phyloP scores from a whole-genome alignment of 1,284 basidiomycete species.

The Microbotryum saponariae region DNA sequence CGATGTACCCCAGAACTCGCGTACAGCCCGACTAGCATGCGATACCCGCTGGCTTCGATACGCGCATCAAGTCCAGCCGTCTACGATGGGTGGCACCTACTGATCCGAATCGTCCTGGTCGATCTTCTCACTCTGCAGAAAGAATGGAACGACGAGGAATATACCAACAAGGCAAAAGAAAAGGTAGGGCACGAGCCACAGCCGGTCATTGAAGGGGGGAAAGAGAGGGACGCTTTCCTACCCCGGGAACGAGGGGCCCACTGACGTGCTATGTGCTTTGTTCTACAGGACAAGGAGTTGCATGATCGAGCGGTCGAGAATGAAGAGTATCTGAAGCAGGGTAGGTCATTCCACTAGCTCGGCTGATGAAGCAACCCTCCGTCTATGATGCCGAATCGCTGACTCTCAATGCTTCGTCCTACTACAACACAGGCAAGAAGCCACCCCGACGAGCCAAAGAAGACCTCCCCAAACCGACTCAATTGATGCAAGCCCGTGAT shows the following conservation, averaged over 20 bases:
- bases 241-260: too few species aligned
- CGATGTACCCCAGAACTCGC: too few species aligned
- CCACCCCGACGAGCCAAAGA: slow-evolving; percentile 49
- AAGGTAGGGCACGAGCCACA: slow-evolving; percentile 22
- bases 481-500: slow-evolving; percentile 77
- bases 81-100: too few species aligned
- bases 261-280: background rate
- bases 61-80: too few species aligned
- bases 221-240: background rate
- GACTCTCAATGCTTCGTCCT: background rate
- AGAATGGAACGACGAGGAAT: slow-evolving; percentile 38
- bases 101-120: too few species aligned
- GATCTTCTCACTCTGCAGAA: slow-evolving; percentile 1
- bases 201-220: too few species aligned
- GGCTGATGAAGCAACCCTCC: background rate
- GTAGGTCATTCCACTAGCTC: slow-evolving; percentile 6
- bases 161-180: slow-evolving; percentile 33
- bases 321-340: slow-evolving; percentile 29
- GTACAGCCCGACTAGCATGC: too few species aligned
- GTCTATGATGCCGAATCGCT: background rate
- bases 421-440: slow-evolving; percentile 9
- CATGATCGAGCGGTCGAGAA: slow-evolving; percentile 30
- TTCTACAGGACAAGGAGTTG: slow-evolving; percentile 29
- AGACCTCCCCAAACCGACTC: slow-evolving; percentile 77
- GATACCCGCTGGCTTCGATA: too few species aligned